These are phyloP conservation scores for Trichoderma polysporum DNA, from an alignment of 2,329 filamentous ascomycete genomes.

Conservation along the genomic window DNA sequence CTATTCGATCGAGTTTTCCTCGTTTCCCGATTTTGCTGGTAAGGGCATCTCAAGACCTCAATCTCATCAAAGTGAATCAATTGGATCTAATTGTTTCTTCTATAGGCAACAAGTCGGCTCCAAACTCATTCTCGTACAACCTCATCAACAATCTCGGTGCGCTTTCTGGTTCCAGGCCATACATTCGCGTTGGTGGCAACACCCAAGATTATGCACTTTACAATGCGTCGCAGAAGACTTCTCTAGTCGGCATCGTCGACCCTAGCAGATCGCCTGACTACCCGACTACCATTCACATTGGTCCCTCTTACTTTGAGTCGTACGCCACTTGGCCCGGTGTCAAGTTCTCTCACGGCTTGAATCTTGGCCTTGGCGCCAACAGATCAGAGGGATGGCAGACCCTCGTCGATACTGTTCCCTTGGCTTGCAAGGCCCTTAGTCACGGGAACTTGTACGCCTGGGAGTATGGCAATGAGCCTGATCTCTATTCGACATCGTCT, in stretches of 20 bases:
- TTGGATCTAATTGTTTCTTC: neutral
- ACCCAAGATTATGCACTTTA: conserved; percentile 66
- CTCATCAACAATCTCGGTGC: conserved; percentile 56
- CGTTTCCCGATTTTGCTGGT: conserved; percentile 53
- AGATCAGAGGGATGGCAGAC: conserved; percentile 50
- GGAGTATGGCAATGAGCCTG: conserved; percentile 54
- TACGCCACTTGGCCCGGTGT: conserved; percentile 56
- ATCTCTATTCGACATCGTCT: conserved; percentile 54
- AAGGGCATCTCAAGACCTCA: neutral
- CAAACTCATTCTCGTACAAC: conserved; percentile 61
- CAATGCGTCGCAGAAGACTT: conserved; percentile 50
- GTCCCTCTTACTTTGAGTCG: conserved; percentile 62
- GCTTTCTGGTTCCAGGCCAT: conserved; percentile 56
- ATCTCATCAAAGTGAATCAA: neutral
- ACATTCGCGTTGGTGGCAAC: conserved; percentile 65
- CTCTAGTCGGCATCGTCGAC: conserved; percentile 54
- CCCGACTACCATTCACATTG: conserved; percentile 59
- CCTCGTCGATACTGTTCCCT: conserved; percentile 52
- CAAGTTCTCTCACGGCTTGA: conserved; percentile 63
- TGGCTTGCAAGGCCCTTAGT: conserved; percentile 57
- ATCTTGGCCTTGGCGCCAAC: conserved; percentile 53
- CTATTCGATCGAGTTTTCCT: conserved; percentile 52
- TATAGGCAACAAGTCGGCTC: conserved; percentile 50
- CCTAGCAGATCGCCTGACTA: conserved; percentile 54
- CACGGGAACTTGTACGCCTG: conserved; percentile 53